Conservation (phyloP, 805 yeast species). For the Yamadazyma sp. region DNA sequence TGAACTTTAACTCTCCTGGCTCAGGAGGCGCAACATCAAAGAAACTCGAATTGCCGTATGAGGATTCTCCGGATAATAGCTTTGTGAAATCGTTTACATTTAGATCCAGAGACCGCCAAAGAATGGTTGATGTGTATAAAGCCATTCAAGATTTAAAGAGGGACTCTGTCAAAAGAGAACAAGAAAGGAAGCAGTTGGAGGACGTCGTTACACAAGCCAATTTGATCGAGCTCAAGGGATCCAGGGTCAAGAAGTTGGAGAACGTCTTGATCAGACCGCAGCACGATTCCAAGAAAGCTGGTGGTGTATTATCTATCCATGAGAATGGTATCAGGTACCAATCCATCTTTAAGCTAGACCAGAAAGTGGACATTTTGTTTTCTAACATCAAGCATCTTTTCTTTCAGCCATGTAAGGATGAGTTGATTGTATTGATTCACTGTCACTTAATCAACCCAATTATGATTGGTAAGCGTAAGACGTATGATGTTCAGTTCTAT, state of each 20-base stretch:
- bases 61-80: slow-evolving; percentile 80
- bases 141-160: slow-evolving; percentile 90
- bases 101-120: slow-evolving; percentile 85
- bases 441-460: slow-evolving; percentile 90
- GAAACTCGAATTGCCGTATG: slow-evolving; percentile 84
- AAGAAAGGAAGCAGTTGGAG: slow-evolving; percentile 86
- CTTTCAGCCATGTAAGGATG: slow-evolving; percentile 96
- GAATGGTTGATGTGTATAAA: slow-evolving; percentile 86
- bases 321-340: slow-evolving; percentile 95
- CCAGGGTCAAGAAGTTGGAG: slow-evolving; percentile 84
- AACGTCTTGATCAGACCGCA: slow-evolving; percentile 90
- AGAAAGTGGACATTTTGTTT: slow-evolving; percentile 82
- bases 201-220: slow-evolving; percentile 94
- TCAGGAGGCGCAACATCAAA: slow-evolving; percentile 67
- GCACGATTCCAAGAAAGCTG: slow-evolving; percentile 94
- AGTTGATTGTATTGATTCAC: slow-evolving; percentile 87
- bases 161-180: slow-evolving; percentile 85
- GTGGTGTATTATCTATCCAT: slow-evolving; percentile 88
- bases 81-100: slow-evolving; percentile 85
- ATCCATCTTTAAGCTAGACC: slow-evolving; percentile 80
- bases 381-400: slow-evolving; percentile 90
- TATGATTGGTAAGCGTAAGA: slow-evolving; percentile 93
- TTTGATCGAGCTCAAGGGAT: slow-evolving; percentile 75
- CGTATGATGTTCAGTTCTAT: slow-evolving; percentile 93
- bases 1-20: slow-evolving; percentile 94